A percentile compares a stretch with the other conserved stretches of the same genome.
Conservation (phyloP, 129 eudicot genomes). For the Calendula officinalis region DNA sequence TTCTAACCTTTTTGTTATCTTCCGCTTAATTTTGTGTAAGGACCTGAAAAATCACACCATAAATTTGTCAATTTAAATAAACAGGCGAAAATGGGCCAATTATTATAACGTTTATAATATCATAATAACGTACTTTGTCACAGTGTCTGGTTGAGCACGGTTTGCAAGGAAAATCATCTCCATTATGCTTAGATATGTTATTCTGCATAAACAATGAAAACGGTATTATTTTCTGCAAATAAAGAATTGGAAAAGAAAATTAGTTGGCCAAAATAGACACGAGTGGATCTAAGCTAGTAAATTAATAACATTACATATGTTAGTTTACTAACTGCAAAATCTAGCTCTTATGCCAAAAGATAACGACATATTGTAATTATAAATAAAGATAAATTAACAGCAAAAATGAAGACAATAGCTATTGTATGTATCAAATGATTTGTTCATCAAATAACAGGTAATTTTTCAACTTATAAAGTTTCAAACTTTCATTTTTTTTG, state of each 20-base stretch:
- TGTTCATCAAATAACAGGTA: too few relatives aligned
- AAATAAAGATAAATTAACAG: background rate
- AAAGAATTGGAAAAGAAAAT: background rate
- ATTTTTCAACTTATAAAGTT: too few relatives aligned
- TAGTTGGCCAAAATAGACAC: constrained; percentile 12
- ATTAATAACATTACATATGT: background rate
- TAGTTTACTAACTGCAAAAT: constrained; percentile 7
- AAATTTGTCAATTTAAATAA: background rate
- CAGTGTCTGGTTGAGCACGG: constrained; percentile 21
- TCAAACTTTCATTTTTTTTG: too few relatives aligned
- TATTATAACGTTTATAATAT: background rate
- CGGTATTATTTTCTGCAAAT: background rate
- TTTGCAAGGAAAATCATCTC: constrained; percentile 14
- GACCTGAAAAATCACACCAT: constrained; percentile 24
- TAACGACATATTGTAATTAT: background rate
- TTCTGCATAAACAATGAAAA: constrained; percentile 11
- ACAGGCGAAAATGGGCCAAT: background rate
- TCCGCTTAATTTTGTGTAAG: constrained; percentile 13
- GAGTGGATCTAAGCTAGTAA: constrained; percentile 14
- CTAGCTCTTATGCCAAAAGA: constrained; percentile 4
- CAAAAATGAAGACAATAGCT: background rate
- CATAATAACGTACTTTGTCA: constrained; percentile 31
- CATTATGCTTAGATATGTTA: constrained; percentile 18
- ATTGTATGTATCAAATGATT: background rate
- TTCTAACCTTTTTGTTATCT: constrained; percentile 29